phyloP scores from a whole-genome alignment of 2,329 filamentous ascomycete genomes.

The Calonectria pteridis region DNA sequence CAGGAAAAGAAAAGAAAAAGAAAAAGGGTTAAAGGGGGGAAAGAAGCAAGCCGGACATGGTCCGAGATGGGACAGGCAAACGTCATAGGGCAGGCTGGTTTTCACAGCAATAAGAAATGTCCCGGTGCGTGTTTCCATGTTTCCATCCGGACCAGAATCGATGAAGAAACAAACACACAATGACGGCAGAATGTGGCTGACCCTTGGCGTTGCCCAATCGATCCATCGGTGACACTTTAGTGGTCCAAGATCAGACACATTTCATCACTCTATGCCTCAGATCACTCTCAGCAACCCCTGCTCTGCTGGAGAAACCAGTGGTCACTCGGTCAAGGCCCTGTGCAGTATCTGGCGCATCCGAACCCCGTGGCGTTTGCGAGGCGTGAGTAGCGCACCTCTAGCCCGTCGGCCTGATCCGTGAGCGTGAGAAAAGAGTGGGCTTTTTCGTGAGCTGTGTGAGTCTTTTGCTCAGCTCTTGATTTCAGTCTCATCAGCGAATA shows the following conservation, averaged over 20 bases:
- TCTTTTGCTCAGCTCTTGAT: not conserved
- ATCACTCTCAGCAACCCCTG: conserved; percentile 6
- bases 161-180: conserved; percentile 8
- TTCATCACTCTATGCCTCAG: conserved; percentile 1
- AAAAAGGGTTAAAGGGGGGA: not conserved
- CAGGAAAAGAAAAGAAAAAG: not conserved
- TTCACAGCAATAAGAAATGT: not conserved
- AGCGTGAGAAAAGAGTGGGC: conserved; percentile 4
- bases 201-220: not conserved
- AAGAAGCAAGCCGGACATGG: not conserved
- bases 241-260: conserved; percentile 4
- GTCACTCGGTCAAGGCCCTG: conserved; percentile 5
- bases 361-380: conserved; percentile 21
- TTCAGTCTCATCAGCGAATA: not conserved
- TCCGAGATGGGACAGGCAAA: not conserved
- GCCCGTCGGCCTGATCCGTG: conserved; percentile 18
- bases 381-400: conserved; percentile 15
- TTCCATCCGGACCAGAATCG: not conserved
- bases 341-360: conserved; percentile 11
- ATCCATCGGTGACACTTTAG: not conserved
- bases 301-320: conserved; percentile 9
- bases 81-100: not conserved
- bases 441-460: not conserved
- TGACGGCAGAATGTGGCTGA: not conserved
- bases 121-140: not conserved